Base-by-base conservation (phyloP, 352 stramenopile genomes). In the Thraustochytrium sp. region DNA sequence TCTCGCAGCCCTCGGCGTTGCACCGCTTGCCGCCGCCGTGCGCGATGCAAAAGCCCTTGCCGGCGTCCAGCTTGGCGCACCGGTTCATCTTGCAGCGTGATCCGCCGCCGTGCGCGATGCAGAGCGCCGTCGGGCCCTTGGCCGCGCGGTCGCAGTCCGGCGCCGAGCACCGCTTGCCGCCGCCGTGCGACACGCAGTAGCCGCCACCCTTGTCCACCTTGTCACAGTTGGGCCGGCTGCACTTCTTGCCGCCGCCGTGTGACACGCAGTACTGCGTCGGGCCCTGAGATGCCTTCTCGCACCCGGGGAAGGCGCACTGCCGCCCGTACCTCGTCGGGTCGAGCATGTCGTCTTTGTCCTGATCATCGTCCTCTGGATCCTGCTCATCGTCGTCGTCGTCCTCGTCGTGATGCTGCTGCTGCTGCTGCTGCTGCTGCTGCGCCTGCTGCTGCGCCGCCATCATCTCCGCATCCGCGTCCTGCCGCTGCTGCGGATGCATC, bases 141-240 rank as follows among this genome's bases (percentile, higher is more conserved):
- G 68, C 68, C 21, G 42, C 13, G 87, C 94, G 94, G 85, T 91
- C 88, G 77, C 92, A 95, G 56, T 91, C 91, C 51, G 93, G 88
- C 64, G 90, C 91, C 85, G 90, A 90, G 89, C 92, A 96, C 82
- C 91, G 91, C 89, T 95, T 94, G 85, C 92, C 92, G 40, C 92
- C 91, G 56, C 92, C 92, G 86, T 95, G 92, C 48, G 90, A 93
- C 29, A 91, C 90, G 87, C 91, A 95, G 85, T 88, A 93, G 18
- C 91, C 91, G 36, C 92, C 90, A 36, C 91, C 91, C 85, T 94
- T 90, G 40, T 90, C 92, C 82, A 90, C 92, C 77, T 89, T 88
- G 73, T 86, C 87, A 87, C 92, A 95, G 46, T 87, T 87, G 16
- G 84, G 76, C 36, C 91, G 86, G 76, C 93, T 87, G 88, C 92